phyloP scores from a whole-genome alignment of 1,284 basidiomycete species.

The Macrocystidia cucumis region DNA sequence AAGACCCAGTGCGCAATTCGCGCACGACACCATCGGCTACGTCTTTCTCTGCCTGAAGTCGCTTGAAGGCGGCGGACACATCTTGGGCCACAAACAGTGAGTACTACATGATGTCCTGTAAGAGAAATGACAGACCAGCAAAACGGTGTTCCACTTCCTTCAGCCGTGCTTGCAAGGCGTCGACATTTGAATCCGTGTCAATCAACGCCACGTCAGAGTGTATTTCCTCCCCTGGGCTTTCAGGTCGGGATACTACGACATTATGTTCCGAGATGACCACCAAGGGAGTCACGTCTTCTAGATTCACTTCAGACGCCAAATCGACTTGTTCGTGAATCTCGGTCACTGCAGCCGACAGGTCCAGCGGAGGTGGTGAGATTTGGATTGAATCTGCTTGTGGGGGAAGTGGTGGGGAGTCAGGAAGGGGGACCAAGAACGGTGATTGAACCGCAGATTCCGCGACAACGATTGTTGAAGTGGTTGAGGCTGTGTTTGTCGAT shows the following conservation, averaged over 20 bases:
- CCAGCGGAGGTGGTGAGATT: neutral
- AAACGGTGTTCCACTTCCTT: constrained; percentile 68
- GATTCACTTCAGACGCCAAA: neutral
- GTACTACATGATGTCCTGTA: neutral
- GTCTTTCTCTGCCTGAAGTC: constrained; percentile 60
- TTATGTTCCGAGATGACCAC: neutral
- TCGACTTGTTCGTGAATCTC: neutral
- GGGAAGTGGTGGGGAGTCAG: constrained; percentile 16
- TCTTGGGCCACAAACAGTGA: constrained; percentile 31
- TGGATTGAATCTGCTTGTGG: neutral
- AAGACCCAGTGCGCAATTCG: too few relatives aligned
- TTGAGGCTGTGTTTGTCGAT: constrained; percentile 37
- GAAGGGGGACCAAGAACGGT: constrained; percentile 24
- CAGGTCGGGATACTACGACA: neutral
- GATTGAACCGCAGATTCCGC: constrained; percentile 16
- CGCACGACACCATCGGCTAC: constrained; percentile 65
- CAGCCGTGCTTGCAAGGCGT: constrained; percentile 54
- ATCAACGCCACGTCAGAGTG: constrained; percentile 9
- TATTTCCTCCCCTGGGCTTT: neutral
- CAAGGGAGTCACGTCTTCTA: neutral
- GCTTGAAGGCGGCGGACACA: constrained; percentile 69
- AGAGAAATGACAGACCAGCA: constrained; percentile 34
- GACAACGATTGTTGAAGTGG: constrained; percentile 27
- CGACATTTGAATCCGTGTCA: constrained; percentile 29
- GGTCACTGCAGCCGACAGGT: neutral